Base-by-base conservation (phyloP, 805 yeast genomes). In the Teunomyces atbi region DNA sequence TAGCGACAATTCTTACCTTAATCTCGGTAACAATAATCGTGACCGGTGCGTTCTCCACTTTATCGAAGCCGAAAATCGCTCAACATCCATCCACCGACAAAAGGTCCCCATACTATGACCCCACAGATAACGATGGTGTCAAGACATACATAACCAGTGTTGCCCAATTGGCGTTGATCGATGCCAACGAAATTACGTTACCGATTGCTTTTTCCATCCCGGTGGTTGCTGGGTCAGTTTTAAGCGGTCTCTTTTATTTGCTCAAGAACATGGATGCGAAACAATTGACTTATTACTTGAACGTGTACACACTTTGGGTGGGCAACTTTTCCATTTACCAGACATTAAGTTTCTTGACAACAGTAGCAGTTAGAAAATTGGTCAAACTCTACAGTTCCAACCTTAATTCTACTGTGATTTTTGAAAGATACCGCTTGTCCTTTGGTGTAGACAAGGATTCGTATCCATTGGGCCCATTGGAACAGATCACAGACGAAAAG, bases 201-300 rank as follows among this genome's bases (percentile, higher is more conserved):
- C 43, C 36, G 42, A 66, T 59, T 39, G 82, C 76, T 0, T 33
- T 70, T 4, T 13, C 61, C 3, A 54, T 78, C 57, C 85, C 86
- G 0, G 45, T 81, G 4, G 11, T 71, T 5, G 76, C 78, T 4
- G 74, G 76, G 6, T 43, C 51, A 15, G 56, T 54, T n/a, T 60
- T 81, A 34, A 47, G 63, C 26, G 66, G 68, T 0, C 45, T 79
- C 32, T 71, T 76, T 54, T 67, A 63, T 45, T 57, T 59, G 4
- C 42, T 76, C 40, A 65, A 66, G 45, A 57, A 61, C 32, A 52
- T 68, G 41, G 65, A 68, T 46, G 51, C 50, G 7, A 65, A 60
- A 4, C 51, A 48, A 7, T 48, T 80, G 8, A 56, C 64, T 41
- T 50, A 53, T 32, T 55, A 60, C 19, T 48, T 80, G 42, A 67